A percentile compares a stretch with the other conserved stretches of the same genome.
Evolutionary conservation across 805 yeast species (phyloP).

Genomic region (Saccharomycopsis synnaedendra): DNA sequence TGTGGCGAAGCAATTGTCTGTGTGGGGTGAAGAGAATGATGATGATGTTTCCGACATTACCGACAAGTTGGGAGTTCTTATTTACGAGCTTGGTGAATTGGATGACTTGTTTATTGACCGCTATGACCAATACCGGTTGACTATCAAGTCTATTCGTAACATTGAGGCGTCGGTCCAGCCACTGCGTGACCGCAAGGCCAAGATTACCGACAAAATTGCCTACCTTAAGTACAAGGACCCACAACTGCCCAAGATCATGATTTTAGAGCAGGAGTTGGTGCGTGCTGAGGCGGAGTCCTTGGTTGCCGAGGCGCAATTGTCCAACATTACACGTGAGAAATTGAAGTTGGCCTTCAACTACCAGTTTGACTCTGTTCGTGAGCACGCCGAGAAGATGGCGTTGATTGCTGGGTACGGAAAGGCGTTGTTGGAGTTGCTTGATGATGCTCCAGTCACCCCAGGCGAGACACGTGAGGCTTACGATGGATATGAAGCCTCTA

Average conservation of each 20-base stretch:
- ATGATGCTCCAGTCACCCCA: conserved; percentile 79
- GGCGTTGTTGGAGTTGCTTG: conserved; percentile 72
- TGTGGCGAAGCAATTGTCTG: conserved; percentile 70
- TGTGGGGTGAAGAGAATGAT: conserved; percentile 84
- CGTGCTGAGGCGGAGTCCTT: conserved; percentile 87
- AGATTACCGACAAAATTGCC: conserved; percentile 78
- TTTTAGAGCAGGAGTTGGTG: conserved; percentile 80
- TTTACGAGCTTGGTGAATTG: conserved; percentile 74
- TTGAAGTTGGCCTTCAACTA: conserved; percentile 75
- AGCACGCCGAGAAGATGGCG: conserved; percentile 77
- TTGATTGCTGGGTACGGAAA: conserved; percentile 85
- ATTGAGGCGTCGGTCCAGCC: conserved; percentile 86
- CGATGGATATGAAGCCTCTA: conserved; percentile 82
- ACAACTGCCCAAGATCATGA: conserved; percentile 64
- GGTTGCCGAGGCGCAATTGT: conserved; percentile 86
- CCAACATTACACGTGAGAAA: conserved; percentile 81
- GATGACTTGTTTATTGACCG: conserved; percentile 82
- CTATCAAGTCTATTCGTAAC: conserved; percentile 70
- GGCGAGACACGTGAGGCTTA: conserved; percentile 88
- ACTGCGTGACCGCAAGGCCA: conserved; percentile 75
- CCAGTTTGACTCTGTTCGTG: conserved; percentile 78
- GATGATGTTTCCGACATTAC: conserved; percentile 81
- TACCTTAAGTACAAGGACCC: conserved; percentile 79
- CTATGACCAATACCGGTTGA: conserved; percentile 77
- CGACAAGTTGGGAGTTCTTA: conserved; percentile 74